Percentiles rank a stretch among this genome's conserved stretches.
These are phyloP conservation scores for Leccinellum luteum DNA, from an alignment of 768 basidiomycete species.

Conservation along the genomic window DNA sequence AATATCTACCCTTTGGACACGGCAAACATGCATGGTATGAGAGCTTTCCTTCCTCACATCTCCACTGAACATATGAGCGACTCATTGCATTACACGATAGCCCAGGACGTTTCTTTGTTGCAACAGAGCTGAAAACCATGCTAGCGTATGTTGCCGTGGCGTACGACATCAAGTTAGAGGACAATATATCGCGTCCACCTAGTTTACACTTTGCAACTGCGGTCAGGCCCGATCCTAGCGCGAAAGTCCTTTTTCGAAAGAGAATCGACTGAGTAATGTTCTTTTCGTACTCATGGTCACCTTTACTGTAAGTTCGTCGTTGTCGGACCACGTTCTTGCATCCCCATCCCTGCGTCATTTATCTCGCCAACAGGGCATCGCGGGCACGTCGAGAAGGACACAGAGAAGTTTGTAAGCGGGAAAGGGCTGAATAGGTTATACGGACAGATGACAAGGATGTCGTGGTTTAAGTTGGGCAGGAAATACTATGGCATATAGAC, in stretches of 20 bases:
- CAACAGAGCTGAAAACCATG: neutral
- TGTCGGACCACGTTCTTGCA: too few relatives aligned
- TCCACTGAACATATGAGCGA: neutral
- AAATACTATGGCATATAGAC: too few relatives aligned
- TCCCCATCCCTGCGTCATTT: too few relatives aligned
- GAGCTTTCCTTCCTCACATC: neutral
- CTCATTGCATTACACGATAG: neutral
- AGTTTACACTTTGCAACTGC: neutral
- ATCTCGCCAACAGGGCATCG: too few relatives aligned
- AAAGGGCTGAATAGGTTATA: too few relatives aligned
- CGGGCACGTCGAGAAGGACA: too few relatives aligned
- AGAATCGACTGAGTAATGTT: neutral
- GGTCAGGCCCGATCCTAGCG: neutral
- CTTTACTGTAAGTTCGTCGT: too few relatives aligned
- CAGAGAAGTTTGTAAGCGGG: too few relatives aligned
- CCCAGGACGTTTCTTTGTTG: neutral
- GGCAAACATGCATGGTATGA: constrained; percentile 29
- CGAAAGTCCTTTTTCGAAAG: neutral
- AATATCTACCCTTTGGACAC: constrained; percentile 39
- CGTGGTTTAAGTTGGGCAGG: too few relatives aligned
- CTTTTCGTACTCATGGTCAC: too few relatives aligned
- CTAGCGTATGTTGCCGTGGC: neutral
- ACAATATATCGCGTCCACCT: neutral
- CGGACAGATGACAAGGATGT: too few relatives aligned
- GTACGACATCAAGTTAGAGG: neutral